Conservation (phyloP, 2,329 filamentous ascomycete species). For the Aspergillus terreus region DNA sequence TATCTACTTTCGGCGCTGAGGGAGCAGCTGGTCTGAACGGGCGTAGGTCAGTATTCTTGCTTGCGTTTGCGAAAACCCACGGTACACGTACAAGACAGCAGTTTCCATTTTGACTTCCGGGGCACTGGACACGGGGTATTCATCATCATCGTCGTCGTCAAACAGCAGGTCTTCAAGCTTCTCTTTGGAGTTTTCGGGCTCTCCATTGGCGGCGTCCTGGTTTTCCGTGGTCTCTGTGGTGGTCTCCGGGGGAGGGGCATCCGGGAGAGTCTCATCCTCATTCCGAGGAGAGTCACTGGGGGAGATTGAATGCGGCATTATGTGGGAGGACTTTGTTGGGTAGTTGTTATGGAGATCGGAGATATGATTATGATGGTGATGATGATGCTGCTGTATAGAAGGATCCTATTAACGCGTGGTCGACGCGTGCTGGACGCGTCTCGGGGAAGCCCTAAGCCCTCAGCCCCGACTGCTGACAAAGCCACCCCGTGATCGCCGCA, state of each 20-base stretch:
- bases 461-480: constrained; percentile 13
- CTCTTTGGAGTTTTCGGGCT: constrained; percentile 25
- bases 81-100: constrained; percentile 13
- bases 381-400: neutral
- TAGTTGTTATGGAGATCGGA: neutral
- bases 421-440: constrained; percentile 23
- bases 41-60: constrained; percentile 14
- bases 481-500: constrained; percentile 1
- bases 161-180: constrained; percentile 58
- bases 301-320: constrained; percentile 38
- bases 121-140: constrained; percentile 54
- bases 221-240: constrained; percentile 7
- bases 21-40: constrained; percentile 27
- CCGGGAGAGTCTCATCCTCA: constrained; percentile 41
- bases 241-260: constrained; percentile 28
- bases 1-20: constrained; percentile 58
- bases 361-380: neutral
- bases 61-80: constrained; percentile 17
- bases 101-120: constrained; percentile 41
- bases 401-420: constrained; percentile 18
- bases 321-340: constrained; percentile 2
- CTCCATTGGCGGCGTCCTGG: constrained; percentile 6
- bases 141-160: constrained; percentile 56
- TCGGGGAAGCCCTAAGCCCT: constrained; percentile 18
- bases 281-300: constrained; percentile 37